Evolutionary conservation across 345 rosid species (phyloP).

Genomic region (Eucalyptus brandiana): DNA sequence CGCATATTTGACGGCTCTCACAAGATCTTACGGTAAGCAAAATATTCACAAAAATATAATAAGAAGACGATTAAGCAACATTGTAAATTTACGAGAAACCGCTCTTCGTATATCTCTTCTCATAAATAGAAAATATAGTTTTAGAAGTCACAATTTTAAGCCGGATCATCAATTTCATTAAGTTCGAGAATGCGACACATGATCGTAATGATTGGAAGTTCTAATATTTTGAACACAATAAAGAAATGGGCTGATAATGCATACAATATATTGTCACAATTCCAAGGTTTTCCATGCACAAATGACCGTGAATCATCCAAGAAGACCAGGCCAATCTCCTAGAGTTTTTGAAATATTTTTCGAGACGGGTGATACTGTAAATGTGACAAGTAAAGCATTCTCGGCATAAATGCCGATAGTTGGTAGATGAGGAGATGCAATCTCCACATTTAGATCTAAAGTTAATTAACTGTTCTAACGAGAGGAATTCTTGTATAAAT

Average conservation of each 20-base stretch:
- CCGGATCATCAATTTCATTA: not conserved
- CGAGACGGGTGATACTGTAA: fast-evolving
- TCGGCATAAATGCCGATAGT: fast-evolving
- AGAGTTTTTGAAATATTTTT: no score
- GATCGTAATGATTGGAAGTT: not conserved
- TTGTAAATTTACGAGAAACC: not conserved
- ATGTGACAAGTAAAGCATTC: not conserved
- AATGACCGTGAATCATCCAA: no score
- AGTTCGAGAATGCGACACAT: not conserved
- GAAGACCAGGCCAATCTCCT: no score
- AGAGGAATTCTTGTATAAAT: no score
- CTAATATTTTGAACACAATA: not conserved
- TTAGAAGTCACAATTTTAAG: not conserved
- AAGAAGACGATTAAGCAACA: not conserved
- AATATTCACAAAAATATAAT: not conserved
- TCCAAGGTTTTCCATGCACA: not conserved
- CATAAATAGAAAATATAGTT: not conserved
- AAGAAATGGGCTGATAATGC: not conserved
- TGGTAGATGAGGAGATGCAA: no score
- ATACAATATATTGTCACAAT: not conserved
- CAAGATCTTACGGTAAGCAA: not conserved
- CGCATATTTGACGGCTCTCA: not conserved
- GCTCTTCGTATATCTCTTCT: not conserved
- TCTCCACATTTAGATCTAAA: fast-evolving
- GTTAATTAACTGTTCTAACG: fast-evolving